phyloP scores from a whole-genome alignment of 164 flowering plant genomes.

The Malania oleifera region DNA sequence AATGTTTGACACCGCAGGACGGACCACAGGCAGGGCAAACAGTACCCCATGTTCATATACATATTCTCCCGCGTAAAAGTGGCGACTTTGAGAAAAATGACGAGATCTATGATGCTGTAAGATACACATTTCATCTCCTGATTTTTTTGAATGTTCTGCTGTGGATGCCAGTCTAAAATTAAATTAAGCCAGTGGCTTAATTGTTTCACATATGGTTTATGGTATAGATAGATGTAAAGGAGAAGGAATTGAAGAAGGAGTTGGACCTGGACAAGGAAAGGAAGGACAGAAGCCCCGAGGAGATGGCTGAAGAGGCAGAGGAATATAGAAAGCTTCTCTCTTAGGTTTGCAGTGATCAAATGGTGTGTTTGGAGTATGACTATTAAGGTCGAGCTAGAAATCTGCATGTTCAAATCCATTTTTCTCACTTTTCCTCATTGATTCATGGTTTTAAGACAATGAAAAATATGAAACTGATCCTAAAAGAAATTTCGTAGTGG shows the following conservation, averaged over 20 bases:
- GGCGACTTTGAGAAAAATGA: conserved; percentile 89
- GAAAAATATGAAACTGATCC: too few relatives aligned
- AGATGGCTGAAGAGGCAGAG: conserved; percentile 77
- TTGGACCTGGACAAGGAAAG: conserved; percentile 82
- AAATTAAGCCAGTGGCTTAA: neutral
- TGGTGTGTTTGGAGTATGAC: too few relatives aligned
- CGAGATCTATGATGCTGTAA: conserved; percentile 88
- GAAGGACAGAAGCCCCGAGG: conserved; percentile 71
- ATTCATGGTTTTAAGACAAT: too few relatives aligned
- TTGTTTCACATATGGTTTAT: conserved; percentile 1
- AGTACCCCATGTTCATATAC: conserved; percentile 91
- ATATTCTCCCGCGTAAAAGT: conserved; percentile 64
- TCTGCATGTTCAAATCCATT: too few relatives aligned
- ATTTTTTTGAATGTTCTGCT: neutral
- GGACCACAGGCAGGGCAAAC: conserved; percentile 95
- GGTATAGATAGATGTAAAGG: conserved; percentile 64
- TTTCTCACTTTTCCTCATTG: too few relatives aligned
- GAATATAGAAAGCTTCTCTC: conserved; percentile 55
- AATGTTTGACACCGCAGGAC: conserved; percentile 43
- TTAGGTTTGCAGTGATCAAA: too few relatives aligned
- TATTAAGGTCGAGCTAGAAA: too few relatives aligned
- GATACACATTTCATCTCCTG: conserved; percentile 10
- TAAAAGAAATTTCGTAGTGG: too few relatives aligned
- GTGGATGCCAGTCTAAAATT: neutral
- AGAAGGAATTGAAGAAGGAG: conserved; percentile 65